Evolutionary conservation across 176 grass and related monocot species (phyloP).

Genomic region (Chrysopogon serrulatus): DNA sequence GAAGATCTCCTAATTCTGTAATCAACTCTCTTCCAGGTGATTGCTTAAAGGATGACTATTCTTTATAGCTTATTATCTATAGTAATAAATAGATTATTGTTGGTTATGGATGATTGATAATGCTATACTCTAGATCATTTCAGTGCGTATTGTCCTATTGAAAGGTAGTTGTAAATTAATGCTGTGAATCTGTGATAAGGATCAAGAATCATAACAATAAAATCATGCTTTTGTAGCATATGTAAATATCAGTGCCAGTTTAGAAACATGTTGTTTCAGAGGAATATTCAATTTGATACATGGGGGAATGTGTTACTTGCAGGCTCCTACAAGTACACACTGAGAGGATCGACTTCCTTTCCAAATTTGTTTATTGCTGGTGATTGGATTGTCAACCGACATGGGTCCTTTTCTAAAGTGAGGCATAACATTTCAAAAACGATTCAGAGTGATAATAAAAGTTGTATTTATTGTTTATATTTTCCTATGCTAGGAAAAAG

Average conservation of each 20-base stretch:
- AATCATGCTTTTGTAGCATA: background rate
- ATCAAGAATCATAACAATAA: slow-evolving; percentile 24
- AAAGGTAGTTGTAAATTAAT: background rate
- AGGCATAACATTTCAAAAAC: slow-evolving; percentile 4
- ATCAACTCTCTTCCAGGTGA: slow-evolving; percentile 81
- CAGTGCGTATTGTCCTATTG: background rate
- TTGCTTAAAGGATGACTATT: background rate
- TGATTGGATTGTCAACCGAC: slow-evolving; percentile 88
- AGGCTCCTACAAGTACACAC: slow-evolving; percentile 77
- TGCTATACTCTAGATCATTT: background rate
- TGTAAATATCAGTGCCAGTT: background rate
- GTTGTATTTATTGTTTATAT: slow-evolving; percentile 11
- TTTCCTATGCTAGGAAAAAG: slow-evolving; percentile 69
- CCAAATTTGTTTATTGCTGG: slow-evolving; percentile 84
- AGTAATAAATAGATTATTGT: background rate
- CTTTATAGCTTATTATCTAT: background rate
- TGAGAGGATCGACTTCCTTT: slow-evolving; percentile 65
- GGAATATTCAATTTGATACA: background rate
- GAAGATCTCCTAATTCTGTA: slow-evolving; percentile 54
- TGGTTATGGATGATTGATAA: background rate
- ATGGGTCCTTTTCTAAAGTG: slow-evolving; percentile 90
- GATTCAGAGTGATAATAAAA: background rate
- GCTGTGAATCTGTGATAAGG: background rate
- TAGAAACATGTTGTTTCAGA: background rate
- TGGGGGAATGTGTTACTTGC: slow-evolving; percentile 9